These are phyloP conservation scores for Rhynchospora pubera DNA, from an alignment of 176 grass and related monocot species.

Conservation along the genomic window DNA sequence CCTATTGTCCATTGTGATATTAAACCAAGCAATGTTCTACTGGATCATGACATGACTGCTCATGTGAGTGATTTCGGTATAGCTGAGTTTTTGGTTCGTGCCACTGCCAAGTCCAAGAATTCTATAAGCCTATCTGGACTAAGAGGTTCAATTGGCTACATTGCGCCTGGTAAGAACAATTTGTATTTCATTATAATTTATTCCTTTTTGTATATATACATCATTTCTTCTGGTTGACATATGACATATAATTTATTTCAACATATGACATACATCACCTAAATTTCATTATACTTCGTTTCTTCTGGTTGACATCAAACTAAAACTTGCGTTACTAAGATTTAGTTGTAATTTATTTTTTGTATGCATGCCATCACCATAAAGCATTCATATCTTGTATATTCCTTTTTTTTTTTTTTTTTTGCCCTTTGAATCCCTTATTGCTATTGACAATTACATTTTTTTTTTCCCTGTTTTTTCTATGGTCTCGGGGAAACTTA, in stretches of 20 bases:
- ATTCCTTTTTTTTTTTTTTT: not conserved
- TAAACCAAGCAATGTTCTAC: conserved; percentile 46
- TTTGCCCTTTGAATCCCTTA: conserved; percentile 16
- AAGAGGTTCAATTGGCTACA: conserved; percentile 48
- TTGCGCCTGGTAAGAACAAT: conserved; percentile 39
- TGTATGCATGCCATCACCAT: too few relatives aligned
- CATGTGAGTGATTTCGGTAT: conserved; percentile 39
- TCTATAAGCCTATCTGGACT: conserved; percentile 13
- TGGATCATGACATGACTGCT: conserved; percentile 30
- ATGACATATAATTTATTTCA: too few relatives aligned
- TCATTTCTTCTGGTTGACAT: too few relatives aligned
- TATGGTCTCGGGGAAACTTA: not conserved
- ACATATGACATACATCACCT: conserved; percentile 12
- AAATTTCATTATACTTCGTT: too few relatives aligned
- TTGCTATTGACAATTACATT: not conserved
- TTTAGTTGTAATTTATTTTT: too few relatives aligned
- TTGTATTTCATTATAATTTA: conserved; percentile 24
- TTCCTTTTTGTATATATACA: not conserved
- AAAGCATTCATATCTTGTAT: not conserved
- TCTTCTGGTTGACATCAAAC: too few relatives aligned
- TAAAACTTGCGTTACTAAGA: too few relatives aligned
- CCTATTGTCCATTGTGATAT: conserved; percentile 48
- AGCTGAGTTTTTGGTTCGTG: conserved; percentile 24
- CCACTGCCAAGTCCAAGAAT: not conserved
- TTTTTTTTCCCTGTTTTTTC: not conserved